A percentile compares a stretch with the other conserved stretches of the same genome.
Conservation (phyloP, 768 basidiomycete species). For the Mycena vitilis region DNA sequence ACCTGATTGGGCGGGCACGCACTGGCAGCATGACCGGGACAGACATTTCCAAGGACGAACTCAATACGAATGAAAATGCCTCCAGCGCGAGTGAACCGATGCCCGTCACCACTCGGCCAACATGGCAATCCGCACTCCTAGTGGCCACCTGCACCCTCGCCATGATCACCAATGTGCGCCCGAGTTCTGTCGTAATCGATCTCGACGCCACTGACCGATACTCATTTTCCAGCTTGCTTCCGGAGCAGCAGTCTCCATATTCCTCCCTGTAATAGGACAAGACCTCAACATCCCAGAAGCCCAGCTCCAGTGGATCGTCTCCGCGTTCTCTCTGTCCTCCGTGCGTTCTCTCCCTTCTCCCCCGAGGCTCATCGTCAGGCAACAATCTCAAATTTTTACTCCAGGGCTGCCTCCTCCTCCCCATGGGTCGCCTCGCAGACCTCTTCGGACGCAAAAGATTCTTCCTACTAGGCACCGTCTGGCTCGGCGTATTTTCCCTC, state of each 20-base stretch:
- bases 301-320: conserved; percentile 61
- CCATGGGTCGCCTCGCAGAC: conserved; percentile 72
- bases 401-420: conserved; percentile 72
- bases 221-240: conserved; percentile 43
- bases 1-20: no score
- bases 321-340: conserved; percentile 60
- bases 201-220: background rate
- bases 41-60: no score
- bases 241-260: conserved; percentile 32
- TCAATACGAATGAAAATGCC: no score
- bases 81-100: no score
- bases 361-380: no score
- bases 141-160: conserved; percentile 45
- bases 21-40: no score
- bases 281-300: conserved; percentile 54
- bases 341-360: conserved; percentile 47
- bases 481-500: conserved; percentile 58
- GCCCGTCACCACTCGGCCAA: no score
- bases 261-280: conserved; percentile 46
- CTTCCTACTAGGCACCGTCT: conserved; percentile 62
- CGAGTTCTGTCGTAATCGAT: background rate
- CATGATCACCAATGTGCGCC: conserved; percentile 50
- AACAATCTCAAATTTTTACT: no score
- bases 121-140: background rate
- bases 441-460: conserved; percentile 67